Evolutionary conservation across 2,329 filamentous ascomycete species (phyloP).

Genomic region (Nigrograna mackinnonii): DNA sequence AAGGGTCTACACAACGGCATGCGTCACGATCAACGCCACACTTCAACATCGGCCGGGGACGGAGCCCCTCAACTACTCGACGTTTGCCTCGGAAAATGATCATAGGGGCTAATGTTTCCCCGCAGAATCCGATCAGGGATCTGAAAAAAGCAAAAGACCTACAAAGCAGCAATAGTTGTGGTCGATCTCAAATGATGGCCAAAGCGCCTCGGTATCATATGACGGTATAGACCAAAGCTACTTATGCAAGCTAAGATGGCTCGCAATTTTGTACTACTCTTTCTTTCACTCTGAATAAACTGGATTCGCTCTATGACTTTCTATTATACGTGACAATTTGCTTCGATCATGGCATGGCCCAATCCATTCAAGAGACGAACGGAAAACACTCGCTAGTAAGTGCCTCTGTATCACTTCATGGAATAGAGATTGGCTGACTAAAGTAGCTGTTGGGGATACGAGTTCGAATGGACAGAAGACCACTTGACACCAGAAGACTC

Average conservation of each 20-base stretch:
- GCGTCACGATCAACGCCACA: not conserved
- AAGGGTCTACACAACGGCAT: not conserved
- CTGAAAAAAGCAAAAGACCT: not conserved
- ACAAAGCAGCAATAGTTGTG: not conserved
- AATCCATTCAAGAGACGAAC: slow-evolving; percentile 48
- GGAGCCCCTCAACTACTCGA: no score
- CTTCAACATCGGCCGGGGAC: not conserved
- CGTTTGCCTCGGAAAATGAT: no score
- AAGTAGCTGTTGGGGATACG: slow-evolving; percentile 63
- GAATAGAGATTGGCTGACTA: not conserved
- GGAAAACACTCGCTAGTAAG: slow-evolving; percentile 47
- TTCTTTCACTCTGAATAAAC: not conserved
- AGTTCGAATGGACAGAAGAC: slow-evolving; percentile 69
- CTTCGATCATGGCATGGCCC: slow-evolving; percentile 44
- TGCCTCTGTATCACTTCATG: slow-evolving; percentile 5
- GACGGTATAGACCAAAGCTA: slow-evolving; percentile 17
- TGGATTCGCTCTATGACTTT: not conserved
- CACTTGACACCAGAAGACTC: slow-evolving; percentile 66
- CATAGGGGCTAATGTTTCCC: no score
- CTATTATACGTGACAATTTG: not conserved
- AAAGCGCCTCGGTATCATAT: slow-evolving; percentile 32
- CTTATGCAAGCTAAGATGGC: not conserved
- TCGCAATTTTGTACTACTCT: not conserved
- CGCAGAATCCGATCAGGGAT: no score
- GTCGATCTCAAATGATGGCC: not conserved